Conservation (phyloP, 129 eudicot species). For the Flaveria linearis region DNA sequence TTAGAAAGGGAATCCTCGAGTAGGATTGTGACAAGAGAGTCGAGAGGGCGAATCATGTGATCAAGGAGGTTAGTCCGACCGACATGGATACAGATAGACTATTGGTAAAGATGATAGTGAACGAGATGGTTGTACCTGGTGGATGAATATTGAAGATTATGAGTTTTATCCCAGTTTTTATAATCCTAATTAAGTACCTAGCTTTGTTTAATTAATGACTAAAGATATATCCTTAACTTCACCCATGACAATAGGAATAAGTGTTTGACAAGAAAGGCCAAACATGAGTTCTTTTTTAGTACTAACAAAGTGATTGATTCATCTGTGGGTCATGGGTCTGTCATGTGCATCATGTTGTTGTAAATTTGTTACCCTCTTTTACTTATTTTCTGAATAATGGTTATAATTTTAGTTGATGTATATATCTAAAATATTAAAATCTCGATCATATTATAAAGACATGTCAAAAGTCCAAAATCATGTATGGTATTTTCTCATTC, state of each 20-base stretch:
- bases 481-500: no score
- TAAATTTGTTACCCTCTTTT: background rate
- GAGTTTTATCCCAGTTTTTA: background rate
- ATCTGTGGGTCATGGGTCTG: conserved; percentile 19
- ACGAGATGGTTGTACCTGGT: background rate
- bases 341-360: background rate
- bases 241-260: conserved; percentile 23
- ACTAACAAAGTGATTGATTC: conserved; percentile 28
- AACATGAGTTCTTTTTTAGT: background rate
- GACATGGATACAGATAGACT: background rate
- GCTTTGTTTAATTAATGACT: background rate
- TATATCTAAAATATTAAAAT: no score
- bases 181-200: background rate
- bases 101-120: background rate
- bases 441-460: no score
- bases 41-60: no score
- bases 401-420: background rate
- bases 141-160: background rate
- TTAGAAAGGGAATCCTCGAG: no score
- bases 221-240: conserved; percentile 31
- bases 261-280: background rate
- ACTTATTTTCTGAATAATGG: background rate
- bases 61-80: no score
- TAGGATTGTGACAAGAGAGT: no score
- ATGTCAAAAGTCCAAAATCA: no score